Percentiles rank a stretch among this genome's conserved stretches.
Conservation (phyloP, 345 rosid genomes). For the Aethionema arabicum region DNA sequence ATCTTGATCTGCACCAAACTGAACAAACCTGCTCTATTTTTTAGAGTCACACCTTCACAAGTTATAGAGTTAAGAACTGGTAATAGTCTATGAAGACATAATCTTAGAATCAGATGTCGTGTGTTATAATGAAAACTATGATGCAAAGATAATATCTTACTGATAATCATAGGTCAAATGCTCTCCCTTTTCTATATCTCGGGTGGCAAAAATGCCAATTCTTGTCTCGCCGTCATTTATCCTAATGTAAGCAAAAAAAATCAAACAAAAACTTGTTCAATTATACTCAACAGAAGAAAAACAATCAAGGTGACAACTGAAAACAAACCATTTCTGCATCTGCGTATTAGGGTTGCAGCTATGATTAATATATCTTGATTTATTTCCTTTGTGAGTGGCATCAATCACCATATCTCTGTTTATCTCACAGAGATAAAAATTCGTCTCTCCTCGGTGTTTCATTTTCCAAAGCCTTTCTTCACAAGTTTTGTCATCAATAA, state of each 20-base stretch:
- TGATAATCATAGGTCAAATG: conserved; percentile 97
- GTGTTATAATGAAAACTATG: conserved; percentile 10
- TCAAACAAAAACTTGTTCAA: not conserved
- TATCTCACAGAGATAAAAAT: conserved; percentile 94
- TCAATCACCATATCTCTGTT: conserved; percentile 98
- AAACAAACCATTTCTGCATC: conserved; percentile 94
- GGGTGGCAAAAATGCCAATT: conserved; percentile 93
- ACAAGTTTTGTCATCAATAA: conserved; percentile 97
- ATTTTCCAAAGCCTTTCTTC: conserved; percentile 99
- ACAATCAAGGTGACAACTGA: conserved; percentile 11
- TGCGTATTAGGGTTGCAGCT: conserved; percentile 95
- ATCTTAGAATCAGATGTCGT: not conserved
- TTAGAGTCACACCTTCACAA: conserved; percentile 44
- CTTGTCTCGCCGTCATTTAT: conserved; percentile 97
- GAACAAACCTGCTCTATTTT: conserved; percentile 89
- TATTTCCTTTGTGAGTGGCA: conserved; percentile 96
- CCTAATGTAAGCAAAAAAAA: conserved; percentile 44
- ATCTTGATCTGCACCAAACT: conserved; percentile 99
- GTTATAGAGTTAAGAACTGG: not conserved
- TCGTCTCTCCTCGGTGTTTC: conserved; percentile 92
- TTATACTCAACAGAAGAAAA: conserved; percentile 12
- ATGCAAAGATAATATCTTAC: conserved; percentile 50
- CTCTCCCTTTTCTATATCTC: conserved; percentile 81
- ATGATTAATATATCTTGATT: conserved; percentile 96
- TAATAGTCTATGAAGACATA: conserved; percentile 2